Evolutionary conservation across 768 basidiomycete genomes (phyloP).

Genomic region (Mycena sanguinolenta): DNA sequence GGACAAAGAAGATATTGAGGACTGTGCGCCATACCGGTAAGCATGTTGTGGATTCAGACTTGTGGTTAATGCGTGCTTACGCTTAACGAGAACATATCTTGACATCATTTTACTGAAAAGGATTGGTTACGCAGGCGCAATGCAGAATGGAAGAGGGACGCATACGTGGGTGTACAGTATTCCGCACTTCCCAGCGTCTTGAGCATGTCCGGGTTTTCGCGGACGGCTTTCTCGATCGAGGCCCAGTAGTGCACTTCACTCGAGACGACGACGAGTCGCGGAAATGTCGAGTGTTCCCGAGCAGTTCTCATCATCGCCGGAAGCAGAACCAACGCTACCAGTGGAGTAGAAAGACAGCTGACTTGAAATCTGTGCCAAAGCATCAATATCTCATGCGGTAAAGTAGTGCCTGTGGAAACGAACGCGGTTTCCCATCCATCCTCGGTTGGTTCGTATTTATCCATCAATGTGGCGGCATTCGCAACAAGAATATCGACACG

Average conservation of each 20-base stretch:
- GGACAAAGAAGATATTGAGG: slow-evolving; percentile 38
- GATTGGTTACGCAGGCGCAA: not conserved
- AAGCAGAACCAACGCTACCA: slow-evolving; percentile 42
- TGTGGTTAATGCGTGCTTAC: not conserved
- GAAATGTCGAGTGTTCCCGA: slow-evolving; percentile 2
- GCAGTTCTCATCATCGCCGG: slow-evolving; percentile 44
- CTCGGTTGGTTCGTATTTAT: slow-evolving; percentile 1
- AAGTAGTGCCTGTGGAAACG: not conserved
- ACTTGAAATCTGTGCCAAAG: slow-evolving; percentile 37
- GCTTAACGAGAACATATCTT: slow-evolving; percentile 27
- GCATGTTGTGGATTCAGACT: too few relatives aligned
- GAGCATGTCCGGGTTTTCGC: slow-evolving; percentile 29
- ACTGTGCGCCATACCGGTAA: too few relatives aligned
- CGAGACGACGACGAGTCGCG: slow-evolving; percentile 43
- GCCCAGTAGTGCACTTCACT: slow-evolving; percentile 42
- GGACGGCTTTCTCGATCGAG: not conserved
- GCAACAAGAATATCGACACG: slow-evolving; percentile 31
- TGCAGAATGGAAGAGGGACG: too few relatives aligned
- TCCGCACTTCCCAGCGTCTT: slow-evolving; percentile 31
- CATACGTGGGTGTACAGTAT: slow-evolving; percentile 32
- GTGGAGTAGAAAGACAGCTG: slow-evolving; percentile 46
- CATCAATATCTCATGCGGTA: not conserved
- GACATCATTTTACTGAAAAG: not conserved
- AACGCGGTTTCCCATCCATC: slow-evolving; percentile 19
- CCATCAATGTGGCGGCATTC: slow-evolving; percentile 27